Percentiles rank a stretch among this genome's conserved stretches.
Conservation (phyloP, 1,139 yeast genomes). For the Kodamaea sp. region DNA sequence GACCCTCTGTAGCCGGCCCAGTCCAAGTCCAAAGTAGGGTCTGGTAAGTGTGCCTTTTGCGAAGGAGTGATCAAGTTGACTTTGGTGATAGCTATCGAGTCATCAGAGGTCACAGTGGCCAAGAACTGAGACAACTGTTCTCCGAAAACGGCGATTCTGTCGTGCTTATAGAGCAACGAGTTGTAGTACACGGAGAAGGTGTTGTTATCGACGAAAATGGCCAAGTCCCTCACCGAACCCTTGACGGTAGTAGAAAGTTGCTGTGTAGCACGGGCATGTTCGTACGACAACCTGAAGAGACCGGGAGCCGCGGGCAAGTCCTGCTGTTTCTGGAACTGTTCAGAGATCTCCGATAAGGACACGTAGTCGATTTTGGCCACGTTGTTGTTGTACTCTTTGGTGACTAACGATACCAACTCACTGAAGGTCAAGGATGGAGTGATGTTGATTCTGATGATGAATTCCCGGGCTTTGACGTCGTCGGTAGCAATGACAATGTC, state of each 20-base stretch:
- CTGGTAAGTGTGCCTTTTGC: slow-evolving; percentile 68
- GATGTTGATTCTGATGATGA: slow-evolving; percentile 63
- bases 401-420: slow-evolving; percentile 50
- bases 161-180: slow-evolving; percentile 69
- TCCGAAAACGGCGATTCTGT: slow-evolving; percentile 66
- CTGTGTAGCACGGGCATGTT: slow-evolving; percentile 44
- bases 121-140: slow-evolving; percentile 71
- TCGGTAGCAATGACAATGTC: slow-evolving; percentile 85
- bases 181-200: slow-evolving; percentile 60
- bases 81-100: slow-evolving; percentile 52
- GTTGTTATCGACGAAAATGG: slow-evolving; percentile 45
- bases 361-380: slow-evolving; percentile 37
- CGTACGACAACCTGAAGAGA: slow-evolving; percentile 64
- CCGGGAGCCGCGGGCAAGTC: slow-evolving; percentile 61
- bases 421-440: slow-evolving; percentile 54
- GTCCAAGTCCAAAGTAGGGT: slow-evolving; percentile 83
- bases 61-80: slow-evolving; percentile 66
- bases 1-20: slow-evolving; percentile 94
- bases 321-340: slow-evolving; percentile 47
- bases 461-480: slow-evolving; percentile 42
- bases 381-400: slow-evolving; percentile 42
- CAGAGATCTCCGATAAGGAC: slow-evolving; percentile 60
- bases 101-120: slow-evolving; percentile 31
- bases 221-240: slow-evolving; percentile 66
- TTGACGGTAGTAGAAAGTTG: slow-evolving; percentile 48